Conservation (phyloP, 768 basidiomycete species). For the Baorangia bicolor region DNA sequence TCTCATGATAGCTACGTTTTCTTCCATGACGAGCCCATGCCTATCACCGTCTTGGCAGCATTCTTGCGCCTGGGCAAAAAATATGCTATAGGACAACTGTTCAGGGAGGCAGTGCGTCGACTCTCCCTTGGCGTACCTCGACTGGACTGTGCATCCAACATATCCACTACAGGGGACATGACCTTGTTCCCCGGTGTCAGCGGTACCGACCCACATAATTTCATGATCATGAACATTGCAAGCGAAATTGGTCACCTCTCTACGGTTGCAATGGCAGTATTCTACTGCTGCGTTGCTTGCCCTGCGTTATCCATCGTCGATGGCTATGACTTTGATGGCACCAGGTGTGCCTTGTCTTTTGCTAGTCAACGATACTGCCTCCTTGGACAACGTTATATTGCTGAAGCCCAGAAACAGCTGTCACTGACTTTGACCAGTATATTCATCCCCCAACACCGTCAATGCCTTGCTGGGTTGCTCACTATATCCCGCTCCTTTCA, state of each 20-base stretch:
- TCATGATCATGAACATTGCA: conserved; percentile 14
- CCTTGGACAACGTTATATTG: neutral
- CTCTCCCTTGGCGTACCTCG: neutral
- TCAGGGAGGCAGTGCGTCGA: conserved; percentile 3
- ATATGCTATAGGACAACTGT: conserved; percentile 10
- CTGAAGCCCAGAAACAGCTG: neutral
- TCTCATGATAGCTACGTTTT: conserved; percentile 3
- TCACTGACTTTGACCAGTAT: no score
- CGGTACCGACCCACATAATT: conserved; percentile 9
- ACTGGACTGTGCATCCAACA: neutral
- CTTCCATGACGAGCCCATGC: conserved; percentile 8
- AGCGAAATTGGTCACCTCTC: conserved; percentile 10
- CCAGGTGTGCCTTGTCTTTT: neutral
- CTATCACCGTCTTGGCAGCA: conserved; percentile 4
- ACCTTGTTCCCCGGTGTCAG: conserved; percentile 7
- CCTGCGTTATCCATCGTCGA: neutral
- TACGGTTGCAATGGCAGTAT: neutral
- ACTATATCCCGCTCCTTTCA: no score
- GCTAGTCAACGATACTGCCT: neutral
- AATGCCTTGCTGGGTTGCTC: no score
- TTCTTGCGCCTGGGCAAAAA: conserved; percentile 17
- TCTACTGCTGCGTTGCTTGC: conserved; percentile 10
- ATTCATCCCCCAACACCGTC: no score
- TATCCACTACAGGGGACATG: neutral
- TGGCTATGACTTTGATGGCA: conserved; percentile 11